These are phyloP conservation scores for Pistacia integerrima DNA, from an alignment of 345 rosid genomes.

Conservation along the genomic window DNA sequence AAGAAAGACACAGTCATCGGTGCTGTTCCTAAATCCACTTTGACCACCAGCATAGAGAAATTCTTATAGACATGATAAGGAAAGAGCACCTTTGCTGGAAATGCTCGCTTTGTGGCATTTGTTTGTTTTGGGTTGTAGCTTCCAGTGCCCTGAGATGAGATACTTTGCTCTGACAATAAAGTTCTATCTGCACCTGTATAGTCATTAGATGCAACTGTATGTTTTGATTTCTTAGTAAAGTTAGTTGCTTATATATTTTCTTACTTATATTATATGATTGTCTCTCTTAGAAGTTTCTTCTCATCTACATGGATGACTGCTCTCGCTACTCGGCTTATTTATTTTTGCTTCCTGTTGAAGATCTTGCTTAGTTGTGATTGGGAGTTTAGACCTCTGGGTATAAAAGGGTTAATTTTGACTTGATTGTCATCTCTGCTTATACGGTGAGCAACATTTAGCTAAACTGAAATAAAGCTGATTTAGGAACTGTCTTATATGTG, in stretches of 20 bases:
- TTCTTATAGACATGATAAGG: constrained; percentile 44
- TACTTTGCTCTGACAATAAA: constrained; percentile 14
- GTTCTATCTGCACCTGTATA: constrained; percentile 26
- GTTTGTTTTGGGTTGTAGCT: constrained; percentile 1
- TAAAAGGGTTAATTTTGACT: too few relatives aligned
- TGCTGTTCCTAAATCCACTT: constrained; percentile 72
- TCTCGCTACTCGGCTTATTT: background rate
- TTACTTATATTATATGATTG: background rate
- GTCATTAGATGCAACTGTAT: constrained; percentile 25
- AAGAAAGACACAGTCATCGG: constrained; percentile 76
- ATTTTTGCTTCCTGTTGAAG: background rate
- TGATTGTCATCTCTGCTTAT: too few relatives aligned
- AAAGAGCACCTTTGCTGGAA: constrained; percentile 6
- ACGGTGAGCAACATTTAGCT: too few relatives aligned
- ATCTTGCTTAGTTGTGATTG: too few relatives aligned
- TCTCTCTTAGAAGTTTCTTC: constrained; percentile 1
- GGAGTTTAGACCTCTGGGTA: too few relatives aligned
- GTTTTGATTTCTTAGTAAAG: constrained; percentile 8
- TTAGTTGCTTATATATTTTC: constrained; percentile 3
- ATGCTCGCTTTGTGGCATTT: constrained; percentile 8
- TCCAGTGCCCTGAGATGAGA: constrained; percentile 10
- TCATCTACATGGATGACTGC: constrained; percentile 1
- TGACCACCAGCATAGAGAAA: constrained; percentile 61
- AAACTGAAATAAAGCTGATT: too few relatives aligned
- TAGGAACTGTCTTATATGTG: too few relatives aligned